Conservation (phyloP, 2,329 filamentous ascomycete genomes). For the Alternaria infectoria region DNA sequence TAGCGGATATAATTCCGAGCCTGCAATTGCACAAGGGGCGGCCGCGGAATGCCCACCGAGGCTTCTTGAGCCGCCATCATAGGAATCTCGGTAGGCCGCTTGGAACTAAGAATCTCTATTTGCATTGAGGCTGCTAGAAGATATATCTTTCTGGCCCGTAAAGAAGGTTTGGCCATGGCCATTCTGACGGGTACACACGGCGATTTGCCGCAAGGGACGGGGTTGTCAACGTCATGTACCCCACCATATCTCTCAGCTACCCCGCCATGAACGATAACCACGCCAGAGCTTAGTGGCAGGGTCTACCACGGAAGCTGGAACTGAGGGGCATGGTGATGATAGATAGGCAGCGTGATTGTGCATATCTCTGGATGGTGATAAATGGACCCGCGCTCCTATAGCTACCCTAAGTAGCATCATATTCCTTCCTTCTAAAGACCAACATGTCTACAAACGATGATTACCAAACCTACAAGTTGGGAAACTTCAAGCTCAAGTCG, state of each 20-base stretch:
- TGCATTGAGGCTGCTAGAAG: neutral
- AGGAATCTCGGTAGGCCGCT: neutral
- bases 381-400: neutral
- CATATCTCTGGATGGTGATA: neutral
- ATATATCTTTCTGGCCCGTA: neutral
- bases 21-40: slow-evolving; percentile 3
- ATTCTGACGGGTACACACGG: slow-evolving; percentile 15
- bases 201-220: neutral
- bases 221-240: slow-evolving; percentile 22
- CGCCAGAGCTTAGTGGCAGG: neutral
- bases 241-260: slow-evolving; percentile 27
- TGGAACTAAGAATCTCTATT: neutral
- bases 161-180: neutral
- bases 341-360: neutral
- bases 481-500: slow-evolving; percentile 70
- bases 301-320: neutral
- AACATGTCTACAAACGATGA: slow-evolving; percentile 37
- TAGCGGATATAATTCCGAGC: slow-evolving; percentile 28
- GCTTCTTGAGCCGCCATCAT: neutral
- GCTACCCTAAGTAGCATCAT: neutral
- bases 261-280: slow-evolving; percentile 26
- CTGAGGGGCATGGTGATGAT: neutral
- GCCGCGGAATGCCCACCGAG: slow-evolving; percentile 12
- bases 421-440: neutral
- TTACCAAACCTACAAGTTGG: slow-evolving; percentile 64